Evolutionary conservation across 2,329 filamentous ascomycete species (phyloP), one percentile per base, ranked within the genome.

Genomic region (Ceratocystis colombiana): DNA sequence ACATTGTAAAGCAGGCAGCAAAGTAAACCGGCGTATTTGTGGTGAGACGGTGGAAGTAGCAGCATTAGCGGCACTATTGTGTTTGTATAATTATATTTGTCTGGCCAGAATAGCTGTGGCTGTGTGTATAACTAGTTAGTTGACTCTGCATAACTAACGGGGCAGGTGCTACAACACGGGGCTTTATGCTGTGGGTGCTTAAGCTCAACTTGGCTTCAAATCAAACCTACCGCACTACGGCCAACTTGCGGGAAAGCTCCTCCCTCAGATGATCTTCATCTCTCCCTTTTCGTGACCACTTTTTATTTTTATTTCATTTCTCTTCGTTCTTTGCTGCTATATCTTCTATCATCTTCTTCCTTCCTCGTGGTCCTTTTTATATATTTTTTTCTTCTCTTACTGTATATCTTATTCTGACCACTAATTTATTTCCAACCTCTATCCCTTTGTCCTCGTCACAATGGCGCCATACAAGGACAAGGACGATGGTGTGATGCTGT

Each of bases 401-500:
- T n/a, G 55, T 37, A 59, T 59, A 22, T 30, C 3, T 59, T 59
- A 59, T 59, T 12, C 25, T 17, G 8, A 8, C 55, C 15, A 37
- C 55, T 59, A 20, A 63, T 57, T n/a, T 50, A 25, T 53, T 61
- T 64, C 25, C 20, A 22, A 37, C 55, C 28, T 57, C 53, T 6
- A 30, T 53, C 28, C 25, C 28, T 30, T 55, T 55, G 55, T 25
- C 55, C 37, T 41, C 55, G 55, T 28, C 48, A 53, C 55, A 61
- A 80, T 81, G 79, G 75, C 77, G 68, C 80, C 77, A 71, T 86
- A 84, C 76, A 87, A 87, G 76, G 84, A 87, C 77, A 85, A 85
- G 76, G 81, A 84, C 71, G 78, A 78, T 70, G 82, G 83, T 71
- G 79, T 83, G 67, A 76, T 86, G 70, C 74, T 85, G 68, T 76